Evolutionary conservation across 2,329 filamentous ascomycete genomes (phyloP).

Genomic region (Phialophora tarda): DNA sequence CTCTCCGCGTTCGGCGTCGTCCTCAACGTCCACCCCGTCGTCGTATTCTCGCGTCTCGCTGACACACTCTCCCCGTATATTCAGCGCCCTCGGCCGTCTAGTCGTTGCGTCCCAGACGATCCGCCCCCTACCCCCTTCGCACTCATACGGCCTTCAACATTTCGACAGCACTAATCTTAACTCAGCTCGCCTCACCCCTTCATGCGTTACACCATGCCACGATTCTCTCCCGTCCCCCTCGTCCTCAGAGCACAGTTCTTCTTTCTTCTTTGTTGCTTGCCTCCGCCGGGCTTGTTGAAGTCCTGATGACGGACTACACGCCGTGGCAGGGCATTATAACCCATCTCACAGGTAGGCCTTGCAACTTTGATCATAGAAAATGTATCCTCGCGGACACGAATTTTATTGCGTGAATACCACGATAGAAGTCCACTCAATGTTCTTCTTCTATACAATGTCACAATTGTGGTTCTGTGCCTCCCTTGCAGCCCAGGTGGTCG

Average conservation of each 20-base stretch:
- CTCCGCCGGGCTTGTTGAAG: constrained; percentile 4
- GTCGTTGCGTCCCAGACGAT: constrained; percentile 8
- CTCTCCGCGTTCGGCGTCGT: constrained; percentile 13
- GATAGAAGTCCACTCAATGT: not conserved
- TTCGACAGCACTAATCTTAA: not conserved
- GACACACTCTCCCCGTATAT: not conserved
- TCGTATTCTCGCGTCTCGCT: constrained; percentile 18
- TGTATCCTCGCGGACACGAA: constrained; percentile 12
- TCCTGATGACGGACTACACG: constrained; percentile 7
- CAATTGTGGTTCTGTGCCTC: not conserved
- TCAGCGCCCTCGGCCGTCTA: constrained; percentile 1
- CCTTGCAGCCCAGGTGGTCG: not conserved
- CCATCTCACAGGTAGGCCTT: constrained; percentile 7
- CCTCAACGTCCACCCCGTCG: constrained; percentile 20
- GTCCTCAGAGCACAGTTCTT: not conserved
- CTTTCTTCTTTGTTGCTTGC: not conserved
- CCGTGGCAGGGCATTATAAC: not conserved
- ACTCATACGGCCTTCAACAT: constrained; percentile 3
- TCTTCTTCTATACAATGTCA: not conserved
- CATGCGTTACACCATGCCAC: not conserved
- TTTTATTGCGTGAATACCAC: constrained; percentile 16
- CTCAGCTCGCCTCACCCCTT: not conserved
- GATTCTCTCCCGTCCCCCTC: not conserved
- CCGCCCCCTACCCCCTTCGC: no score
- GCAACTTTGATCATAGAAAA: not conserved